Evolutionary conservation across 176 grass and related monocot genomes (phyloP).

Genomic region (Areca catechu): DNA sequence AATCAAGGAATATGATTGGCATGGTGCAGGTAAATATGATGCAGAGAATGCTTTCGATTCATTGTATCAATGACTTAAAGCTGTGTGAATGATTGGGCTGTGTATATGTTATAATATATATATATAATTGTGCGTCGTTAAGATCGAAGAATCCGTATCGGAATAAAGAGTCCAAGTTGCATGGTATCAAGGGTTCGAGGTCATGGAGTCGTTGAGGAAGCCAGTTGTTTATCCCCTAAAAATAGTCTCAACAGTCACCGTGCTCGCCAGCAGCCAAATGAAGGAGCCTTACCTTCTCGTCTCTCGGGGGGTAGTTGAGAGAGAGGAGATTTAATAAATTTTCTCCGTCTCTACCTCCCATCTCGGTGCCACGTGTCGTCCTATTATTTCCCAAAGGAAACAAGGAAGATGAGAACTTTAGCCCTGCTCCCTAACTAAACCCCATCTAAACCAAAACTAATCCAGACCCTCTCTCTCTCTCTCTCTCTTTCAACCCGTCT

Average conservation of each 20-base stretch:
- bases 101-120: too few species aligned
- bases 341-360: neutral
- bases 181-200: constrained; percentile 2
- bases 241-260: neutral
- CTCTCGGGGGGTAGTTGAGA: neutral
- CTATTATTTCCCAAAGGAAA: neutral
- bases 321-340: neutral
- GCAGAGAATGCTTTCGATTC: too few species aligned
- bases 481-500: too few species aligned
- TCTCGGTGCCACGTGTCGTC: neutral
- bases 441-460: too few species aligned
- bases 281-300: neutral
- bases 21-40: too few species aligned
- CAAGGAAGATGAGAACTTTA: neutral
- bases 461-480: too few species aligned
- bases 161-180: neutral
- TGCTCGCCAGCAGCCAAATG: neutral
- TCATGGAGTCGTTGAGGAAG: constrained; percentile 26
- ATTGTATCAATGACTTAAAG: too few species aligned
- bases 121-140: too few species aligned
- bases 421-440: too few species aligned
- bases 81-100: too few species aligned
- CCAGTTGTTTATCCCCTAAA: constrained; percentile 7
- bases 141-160: too few species aligned
- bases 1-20: too few species aligned